These are phyloP conservation scores for Hypoxylon lienhwacheense DNA, from an alignment of 495 filamentous ascomycete species.

Conservation along the genomic window DNA sequence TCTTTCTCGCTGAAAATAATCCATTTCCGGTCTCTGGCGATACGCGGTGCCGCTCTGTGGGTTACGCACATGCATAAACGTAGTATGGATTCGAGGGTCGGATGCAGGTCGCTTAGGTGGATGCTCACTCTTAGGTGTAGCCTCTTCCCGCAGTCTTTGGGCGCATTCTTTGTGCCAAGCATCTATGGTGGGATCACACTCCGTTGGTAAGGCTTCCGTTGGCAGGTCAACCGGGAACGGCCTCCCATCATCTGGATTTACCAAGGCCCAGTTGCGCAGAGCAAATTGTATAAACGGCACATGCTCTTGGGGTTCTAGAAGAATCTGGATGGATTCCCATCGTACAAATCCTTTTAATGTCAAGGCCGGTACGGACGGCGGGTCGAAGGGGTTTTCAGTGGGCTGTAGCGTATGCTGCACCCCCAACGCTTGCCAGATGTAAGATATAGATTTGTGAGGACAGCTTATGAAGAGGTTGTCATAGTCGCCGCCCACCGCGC, in stretches of 20 bases:
- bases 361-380: slow-evolving; percentile 79
- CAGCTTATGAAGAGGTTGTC: slow-evolving; percentile 83
- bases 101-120: slow-evolving; percentile 22
- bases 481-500: slow-evolving; percentile 83
- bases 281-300: slow-evolving; percentile 81
- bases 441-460: slow-evolving; percentile 73
- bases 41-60: slow-evolving; percentile 17
- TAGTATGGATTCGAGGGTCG: slow-evolving; percentile 30
- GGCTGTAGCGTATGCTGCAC: slow-evolving; percentile 81
- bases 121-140: slow-evolving; percentile 40
- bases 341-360: slow-evolving; percentile 81
- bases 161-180: slow-evolving; percentile 79
- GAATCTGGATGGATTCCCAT: slow-evolving; percentile 91
- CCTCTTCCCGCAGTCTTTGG: slow-evolving; percentile 53
- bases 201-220: slow-evolving; percentile 68
- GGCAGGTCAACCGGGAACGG: slow-evolving; percentile 79
- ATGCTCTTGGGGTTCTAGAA: slow-evolving; percentile 87
- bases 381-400: slow-evolving; percentile 66
- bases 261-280: slow-evolving; percentile 72
- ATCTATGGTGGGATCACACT: slow-evolving; percentile 75
- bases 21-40: slow-evolving; percentile 32
- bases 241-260: slow-evolving; percentile 69
- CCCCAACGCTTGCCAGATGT: slow-evolving; percentile 88
- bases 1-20: slow-evolving; percentile 36
- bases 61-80: slow-evolving; percentile 23